Percentiles rank a stretch among this genome's conserved stretches.
Evolutionary conservation across 2,329 filamentous ascomycete genomes (phyloP).

Genomic region (Ophiosphaerella herpotricha): DNA sequence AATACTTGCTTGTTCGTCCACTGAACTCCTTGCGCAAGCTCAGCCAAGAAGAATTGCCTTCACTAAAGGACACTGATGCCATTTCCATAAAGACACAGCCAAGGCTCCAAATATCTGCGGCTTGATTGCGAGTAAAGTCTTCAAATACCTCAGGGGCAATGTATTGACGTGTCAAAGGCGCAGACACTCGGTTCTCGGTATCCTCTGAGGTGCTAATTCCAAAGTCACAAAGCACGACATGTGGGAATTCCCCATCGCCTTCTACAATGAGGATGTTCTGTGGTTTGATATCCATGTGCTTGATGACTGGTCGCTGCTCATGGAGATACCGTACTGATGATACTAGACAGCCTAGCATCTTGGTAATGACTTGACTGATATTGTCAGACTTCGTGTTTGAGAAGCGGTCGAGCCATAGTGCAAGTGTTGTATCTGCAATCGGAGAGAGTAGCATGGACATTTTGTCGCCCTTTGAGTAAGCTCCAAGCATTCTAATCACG

Average conservation of each 20-base stretch:
- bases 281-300: slow-evolving; percentile 47
- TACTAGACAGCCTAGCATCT: slow-evolving; percentile 44
- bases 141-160: slow-evolving; percentile 41
- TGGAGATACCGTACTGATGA: slow-evolving; percentile 44
- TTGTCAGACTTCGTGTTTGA: slow-evolving; percentile 24
- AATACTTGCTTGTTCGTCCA: slow-evolving; percentile 38
- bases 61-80: slow-evolving; percentile 56
- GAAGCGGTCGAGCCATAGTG: slow-evolving; percentile 37
- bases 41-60: slow-evolving; percentile 28
- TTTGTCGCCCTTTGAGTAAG: slow-evolving; percentile 44
- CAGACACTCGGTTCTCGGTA: slow-evolving; percentile 16
- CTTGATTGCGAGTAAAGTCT: slow-evolving; percentile 32
- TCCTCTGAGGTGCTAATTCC: slow-evolving; percentile 41
- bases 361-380: slow-evolving; percentile 29
- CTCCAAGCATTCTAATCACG: slow-evolving; percentile 44
- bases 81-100: slow-evolving; percentile 97
- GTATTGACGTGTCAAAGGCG: slow-evolving; percentile 41
- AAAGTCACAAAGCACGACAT: slow-evolving; percentile 45
- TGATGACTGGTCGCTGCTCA: slow-evolving; percentile 42
- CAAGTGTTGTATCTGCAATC: slow-evolving; percentile 44
- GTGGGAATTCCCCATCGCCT: slow-evolving; percentile 34
- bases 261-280: slow-evolving; percentile 45
- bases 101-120: slow-evolving; percentile 87
- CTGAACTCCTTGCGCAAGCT: slow-evolving; percentile 35
- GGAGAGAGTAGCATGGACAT: slow-evolving; percentile 44